phyloP scores from a whole-genome alignment of 2,329 filamentous ascomycete species.

The Pseudogymnoascus sp. region DNA sequence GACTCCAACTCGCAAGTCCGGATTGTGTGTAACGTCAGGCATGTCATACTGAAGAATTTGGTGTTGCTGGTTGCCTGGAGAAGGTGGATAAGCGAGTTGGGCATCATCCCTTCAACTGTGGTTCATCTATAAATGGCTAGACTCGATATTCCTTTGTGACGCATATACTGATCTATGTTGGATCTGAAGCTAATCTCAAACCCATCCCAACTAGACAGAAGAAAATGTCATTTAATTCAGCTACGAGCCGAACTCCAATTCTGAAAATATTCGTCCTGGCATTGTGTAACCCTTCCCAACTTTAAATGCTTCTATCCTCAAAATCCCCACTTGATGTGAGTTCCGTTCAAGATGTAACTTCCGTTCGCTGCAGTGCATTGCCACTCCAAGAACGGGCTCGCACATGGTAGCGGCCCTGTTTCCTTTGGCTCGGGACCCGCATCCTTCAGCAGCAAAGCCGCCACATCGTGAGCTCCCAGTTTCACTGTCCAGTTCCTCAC shows the following conservation, averaged over 20 bases:
- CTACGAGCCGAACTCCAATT: not conserved
- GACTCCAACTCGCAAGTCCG: not conserved
- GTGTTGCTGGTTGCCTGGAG: not conserved
- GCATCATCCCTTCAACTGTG: not conserved
- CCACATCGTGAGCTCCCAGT: conserved; percentile 18
- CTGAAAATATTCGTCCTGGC: not conserved
- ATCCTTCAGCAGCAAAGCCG: conserved; percentile 19
- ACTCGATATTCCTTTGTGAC: not conserved
- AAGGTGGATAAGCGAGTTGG: not conserved
- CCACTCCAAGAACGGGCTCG: conserved; percentile 2
- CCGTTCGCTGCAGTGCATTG: not conserved
- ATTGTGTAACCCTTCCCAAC: not conserved
- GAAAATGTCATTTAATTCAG: not conserved
- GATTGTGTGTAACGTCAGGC: not conserved
- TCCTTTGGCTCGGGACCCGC: not conserved
- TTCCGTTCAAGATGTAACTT: not conserved
- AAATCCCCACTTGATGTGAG: not conserved
- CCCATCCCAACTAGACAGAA: not conserved
- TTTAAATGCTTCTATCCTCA: not conserved
- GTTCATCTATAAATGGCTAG: not conserved
- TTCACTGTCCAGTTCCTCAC: conserved; percentile 19
- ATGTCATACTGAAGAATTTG: not conserved
- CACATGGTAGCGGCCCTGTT: not conserved
- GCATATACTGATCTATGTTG: not conserved
- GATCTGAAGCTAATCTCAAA: not conserved